phyloP scores from a whole-genome alignment of 1,284 basidiomycete genomes.

The Leccinum glutinopallens region DNA sequence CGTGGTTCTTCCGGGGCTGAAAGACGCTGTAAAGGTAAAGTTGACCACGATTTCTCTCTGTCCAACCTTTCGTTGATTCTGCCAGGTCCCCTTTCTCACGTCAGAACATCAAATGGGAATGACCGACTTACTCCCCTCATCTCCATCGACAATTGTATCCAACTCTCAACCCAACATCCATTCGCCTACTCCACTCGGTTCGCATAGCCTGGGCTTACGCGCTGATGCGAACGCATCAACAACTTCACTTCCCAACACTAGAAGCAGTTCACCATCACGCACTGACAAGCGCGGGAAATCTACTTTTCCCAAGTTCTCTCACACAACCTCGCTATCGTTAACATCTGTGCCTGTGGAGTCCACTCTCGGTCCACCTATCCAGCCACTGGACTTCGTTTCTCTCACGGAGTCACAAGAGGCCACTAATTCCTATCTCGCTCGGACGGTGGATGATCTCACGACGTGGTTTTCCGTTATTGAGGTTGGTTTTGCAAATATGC shows the following conservation, averaged over 20 bases:
- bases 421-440: constrained; percentile 72
- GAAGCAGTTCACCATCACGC: constrained; percentile 43
- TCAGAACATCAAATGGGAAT: constrained; percentile 71
- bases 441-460: constrained; percentile 78
- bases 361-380: constrained; percentile 47
- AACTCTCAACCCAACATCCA: constrained; percentile 46
- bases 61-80: constrained; percentile 8
- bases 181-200: constrained; percentile 45
- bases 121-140: constrained; percentile 75
- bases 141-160: constrained; percentile 61
- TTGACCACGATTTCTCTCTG: constrained; percentile 4
- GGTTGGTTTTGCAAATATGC: constrained; percentile 63
- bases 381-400: constrained; percentile 68
- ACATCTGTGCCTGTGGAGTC: constrained; percentile 35
- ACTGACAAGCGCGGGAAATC: constrained; percentile 31
- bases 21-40: constrained; percentile 70
- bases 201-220: constrained; percentile 34
- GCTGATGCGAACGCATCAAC: constrained; percentile 34
- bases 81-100: constrained; percentile 63
- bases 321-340: constrained; percentile 34
- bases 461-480: constrained; percentile 83
- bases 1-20: constrained; percentile 58
- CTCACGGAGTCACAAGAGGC: constrained; percentile 61
- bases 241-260: constrained; percentile 43
- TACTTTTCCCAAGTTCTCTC: constrained; percentile 30